Conservation (phyloP, 805 yeast species). For the Lachancea dasiensis region DNA sequence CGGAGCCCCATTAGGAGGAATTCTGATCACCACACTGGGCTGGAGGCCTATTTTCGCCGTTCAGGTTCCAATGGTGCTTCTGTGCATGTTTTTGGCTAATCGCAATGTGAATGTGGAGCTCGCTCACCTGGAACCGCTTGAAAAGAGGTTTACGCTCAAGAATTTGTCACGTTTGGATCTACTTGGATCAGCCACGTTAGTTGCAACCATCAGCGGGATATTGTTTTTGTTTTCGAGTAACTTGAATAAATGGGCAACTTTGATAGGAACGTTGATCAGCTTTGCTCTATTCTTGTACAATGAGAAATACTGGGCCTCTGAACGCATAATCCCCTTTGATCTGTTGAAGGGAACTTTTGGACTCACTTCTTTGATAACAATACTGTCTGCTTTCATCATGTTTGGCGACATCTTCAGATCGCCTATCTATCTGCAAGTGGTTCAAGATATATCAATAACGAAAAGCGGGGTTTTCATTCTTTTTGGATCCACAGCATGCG, state of each 20-base stretch:
- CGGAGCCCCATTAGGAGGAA: conserved; percentile 64
- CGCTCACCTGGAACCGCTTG: conserved; percentile 45
- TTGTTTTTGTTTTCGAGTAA: conserved; percentile 46
- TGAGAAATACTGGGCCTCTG: conserved; percentile 34
- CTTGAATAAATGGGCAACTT: conserved; percentile 36
- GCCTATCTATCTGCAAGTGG: conserved; percentile 53
- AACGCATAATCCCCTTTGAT: conserved; percentile 56
- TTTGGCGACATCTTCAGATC: conserved; percentile 49
- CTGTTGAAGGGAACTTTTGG: conserved; percentile 51
- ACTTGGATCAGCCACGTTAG: conserved; percentile 59
- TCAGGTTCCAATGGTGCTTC: conserved; percentile 43
- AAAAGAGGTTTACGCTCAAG: conserved; percentile 38
- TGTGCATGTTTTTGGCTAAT: conserved; percentile 35
- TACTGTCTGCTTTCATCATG: conserved; percentile 38
- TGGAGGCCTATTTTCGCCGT: conserved; percentile 56
- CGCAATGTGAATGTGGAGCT: conserved; percentile 37
- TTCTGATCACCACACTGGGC: conserved; percentile 50
- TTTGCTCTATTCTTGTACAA: conserved; percentile 34
- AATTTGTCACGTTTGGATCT: conserved; percentile 59
- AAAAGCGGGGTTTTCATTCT: conserved; percentile 49
- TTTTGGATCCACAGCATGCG: conserved; percentile 50
- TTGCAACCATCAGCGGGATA: conserved; percentile 42
- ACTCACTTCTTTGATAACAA: conserved; percentile 44
- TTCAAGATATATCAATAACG: conserved; percentile 45
- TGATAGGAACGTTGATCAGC: conserved; percentile 27